Evolutionary conservation across 1,139 yeast species (phyloP), one percentile per base, ranked within the genome.

Genomic region (Debaryomyces singareniensis): DNA sequence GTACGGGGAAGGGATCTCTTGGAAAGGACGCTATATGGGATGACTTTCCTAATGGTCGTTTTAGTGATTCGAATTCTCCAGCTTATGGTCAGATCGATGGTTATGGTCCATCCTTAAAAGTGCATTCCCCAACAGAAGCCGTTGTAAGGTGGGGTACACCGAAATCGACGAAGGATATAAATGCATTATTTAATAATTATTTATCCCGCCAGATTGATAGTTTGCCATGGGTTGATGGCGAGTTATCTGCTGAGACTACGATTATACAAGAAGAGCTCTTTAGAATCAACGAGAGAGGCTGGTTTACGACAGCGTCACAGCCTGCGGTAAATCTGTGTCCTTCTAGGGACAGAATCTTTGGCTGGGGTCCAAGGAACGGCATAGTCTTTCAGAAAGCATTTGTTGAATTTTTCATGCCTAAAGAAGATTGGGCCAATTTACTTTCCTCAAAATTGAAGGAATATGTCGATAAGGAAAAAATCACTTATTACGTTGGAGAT

Each of bases 51-150:
- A 91, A 91, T 51, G 98, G 98, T 47, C 75, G 98, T 59, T 91
- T 87, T 55, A 96, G 98, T 57, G 96, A 93, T 57, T 86, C 97
- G 0, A 71, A 94, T 44, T 87, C 97, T 20, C 98, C 98, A 4
- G 91, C 98, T 0, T 91, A 83, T 57, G 98, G 98, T 60, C 96
- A 89, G 55, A 84, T 89, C 47, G 96, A 89, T 51, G 98, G 97
- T 20, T 91, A 91, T 55, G 97, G 98, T 2, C 95, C 96, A 1
- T 76, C 84, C 4, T 70, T 91, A 44, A 89, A 87, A 47, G 75
- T 84, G 10, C 54, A 53, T 34, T 71, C 87, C 5, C 71, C 78
- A n/a, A 68, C 69, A 26, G 76, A 71, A 46, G 95, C 95, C 1
- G 62, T 71, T 31, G 71, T 70, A 31, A 64, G 77, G 27, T 91